Base-by-base conservation (phyloP, 257 asterid species). In the Plectranthus barbatus region DNA sequence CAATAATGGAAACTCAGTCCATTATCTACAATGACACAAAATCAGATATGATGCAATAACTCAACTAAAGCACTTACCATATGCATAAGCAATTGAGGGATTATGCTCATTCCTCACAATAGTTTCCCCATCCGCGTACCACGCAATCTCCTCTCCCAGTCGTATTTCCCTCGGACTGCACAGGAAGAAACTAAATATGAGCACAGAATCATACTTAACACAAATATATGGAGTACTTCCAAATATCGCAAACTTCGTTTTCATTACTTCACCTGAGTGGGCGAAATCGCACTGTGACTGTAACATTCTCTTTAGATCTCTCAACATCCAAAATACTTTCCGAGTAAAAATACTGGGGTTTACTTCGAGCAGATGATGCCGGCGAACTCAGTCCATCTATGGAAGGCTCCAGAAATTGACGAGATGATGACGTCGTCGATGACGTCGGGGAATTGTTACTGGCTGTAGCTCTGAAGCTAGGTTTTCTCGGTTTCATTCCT, bases 121-220 rank as follows among this genome's bases (percentile, higher is more conserved):
- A 66, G 95, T 81, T 73, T 93, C 99, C 73, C 99, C 99, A 75
- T 93, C 99, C 4, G 99, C 99, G 24, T 93, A 93, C 99, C 99
- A 93, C 0, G 96, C 95, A 67, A 93, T 90, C 80, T 90, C 99
- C 77, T 93, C 97, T 46, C 99, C 99, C 71, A 80, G 95, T 70
- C 95, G 88, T 69, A 93, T 93, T 83, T 93, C 99, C 81, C 96
- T 77, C 1, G 83, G 99, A 71, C 99, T 93, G 78, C 67, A 59
- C 73, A 62, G 14, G 66, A 72, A 63, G 37, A 69, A 48, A 44
- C 49, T 40, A 66, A 71, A 59, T 36, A 14, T 53, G 71, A 64
- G 64, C 64, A 57, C 29, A 12, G 67, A 46, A 63, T 18, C 24
- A 18, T 11, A 21, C 33, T 39, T 48, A 64, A 60, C 31, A 56